These are phyloP conservation scores for Eucalyptus paniculata DNA, from an alignment of 345 rosid species.

Conservation along the genomic window DNA sequence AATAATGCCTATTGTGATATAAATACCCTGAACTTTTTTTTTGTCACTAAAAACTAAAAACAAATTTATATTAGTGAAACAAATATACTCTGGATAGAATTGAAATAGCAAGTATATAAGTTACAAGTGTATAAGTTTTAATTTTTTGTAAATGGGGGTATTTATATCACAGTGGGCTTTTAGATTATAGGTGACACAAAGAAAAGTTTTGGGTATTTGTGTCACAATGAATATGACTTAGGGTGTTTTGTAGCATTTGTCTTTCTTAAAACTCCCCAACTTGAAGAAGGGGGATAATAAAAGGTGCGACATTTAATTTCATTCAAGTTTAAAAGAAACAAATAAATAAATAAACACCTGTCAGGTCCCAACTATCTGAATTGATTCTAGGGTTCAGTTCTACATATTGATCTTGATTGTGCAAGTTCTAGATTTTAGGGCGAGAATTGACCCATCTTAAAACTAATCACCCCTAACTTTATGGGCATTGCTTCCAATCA, in stretches of 20 bases:
- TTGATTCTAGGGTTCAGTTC: background rate
- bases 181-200: background rate
- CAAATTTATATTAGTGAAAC: too few species aligned
- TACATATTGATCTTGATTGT: background rate
- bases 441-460: background rate
- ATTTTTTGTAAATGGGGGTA: too few species aligned
- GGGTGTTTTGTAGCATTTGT: background rate
- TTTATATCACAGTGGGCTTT: background rate
- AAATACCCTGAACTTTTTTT: background rate
- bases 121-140: too few species aligned
- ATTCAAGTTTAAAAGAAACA: background rate
- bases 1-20: too few species aligned
- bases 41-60: background rate
- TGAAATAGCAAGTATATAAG: background rate
- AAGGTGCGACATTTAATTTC: background rate
- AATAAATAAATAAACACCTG: background rate
- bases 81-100: too few species aligned
- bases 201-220: background rate
- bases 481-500: background rate
- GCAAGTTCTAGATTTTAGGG: background rate
- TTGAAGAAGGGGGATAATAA: background rate
- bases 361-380: accelerated
- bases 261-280: background rate
- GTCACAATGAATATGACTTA: accelerated
- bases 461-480: background rate